Evolutionary conservation across 257 asterid species (phyloP).

Genomic region (Solanum ossicruentum): DNA sequence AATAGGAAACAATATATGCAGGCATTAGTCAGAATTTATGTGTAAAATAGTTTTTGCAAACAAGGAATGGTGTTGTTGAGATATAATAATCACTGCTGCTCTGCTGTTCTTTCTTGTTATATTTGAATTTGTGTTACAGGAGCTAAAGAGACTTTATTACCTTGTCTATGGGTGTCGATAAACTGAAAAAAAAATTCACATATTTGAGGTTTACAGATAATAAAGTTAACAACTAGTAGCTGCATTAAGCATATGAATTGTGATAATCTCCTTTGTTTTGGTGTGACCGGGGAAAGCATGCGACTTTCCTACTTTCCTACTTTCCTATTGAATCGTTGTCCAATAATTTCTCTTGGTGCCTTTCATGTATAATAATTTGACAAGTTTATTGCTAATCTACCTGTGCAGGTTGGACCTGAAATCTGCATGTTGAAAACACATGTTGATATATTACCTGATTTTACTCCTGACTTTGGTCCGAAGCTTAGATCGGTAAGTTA

Average conservation of each 20-base stretch:
- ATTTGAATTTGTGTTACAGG: not conserved
- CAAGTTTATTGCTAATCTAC: not conserved
- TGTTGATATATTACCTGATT: slow-evolving; percentile 92
- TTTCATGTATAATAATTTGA: slow-evolving; percentile 4
- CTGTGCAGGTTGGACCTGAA: slow-evolving; percentile 93
- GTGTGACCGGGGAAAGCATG: not conserved
- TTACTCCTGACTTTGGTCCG: slow-evolving; percentile 79
- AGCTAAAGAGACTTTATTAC: not conserved
- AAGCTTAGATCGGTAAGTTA: slow-evolving; percentile 72
- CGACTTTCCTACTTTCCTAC: not conserved
- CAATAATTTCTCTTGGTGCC: not conserved
- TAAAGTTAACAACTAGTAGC: not conserved
- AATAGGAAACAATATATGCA: not conserved
- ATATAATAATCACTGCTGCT: not conserved
- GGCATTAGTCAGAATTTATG: not conserved
- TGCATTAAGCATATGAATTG: not conserved
- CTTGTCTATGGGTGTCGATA: not conserved
- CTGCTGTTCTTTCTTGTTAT: not conserved
- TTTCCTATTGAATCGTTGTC: not conserved
- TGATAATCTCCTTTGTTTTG: not conserved
- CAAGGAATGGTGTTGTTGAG: not conserved
- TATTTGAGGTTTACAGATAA: not conserved
- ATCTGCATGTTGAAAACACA: slow-evolving; percentile 96
- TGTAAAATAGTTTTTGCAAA: not conserved
- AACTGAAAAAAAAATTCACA: not conserved